phyloP scores from a whole-genome alignment of 257 asterid genomes.

The Knoxia roxburghii region DNA sequence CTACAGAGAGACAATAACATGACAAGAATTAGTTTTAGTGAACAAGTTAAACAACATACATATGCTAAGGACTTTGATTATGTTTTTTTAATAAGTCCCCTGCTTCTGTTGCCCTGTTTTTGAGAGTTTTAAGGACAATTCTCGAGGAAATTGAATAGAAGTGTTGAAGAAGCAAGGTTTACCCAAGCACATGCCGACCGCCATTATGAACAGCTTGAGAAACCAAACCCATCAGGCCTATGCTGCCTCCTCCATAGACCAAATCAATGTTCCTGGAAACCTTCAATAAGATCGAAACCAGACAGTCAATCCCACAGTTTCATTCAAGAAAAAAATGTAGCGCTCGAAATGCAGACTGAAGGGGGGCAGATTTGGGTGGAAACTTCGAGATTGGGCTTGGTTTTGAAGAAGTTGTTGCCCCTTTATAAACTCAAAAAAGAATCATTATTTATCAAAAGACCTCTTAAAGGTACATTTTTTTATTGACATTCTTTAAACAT shows the following conservation, averaged over 20 bases:
- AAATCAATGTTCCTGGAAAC: constrained; percentile 84
- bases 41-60: constrained; percentile 11
- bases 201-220: constrained; percentile 96
- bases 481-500: neutral
- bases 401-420: neutral
- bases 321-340: neutral
- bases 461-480: constrained; percentile 8
- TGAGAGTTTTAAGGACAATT: constrained; percentile 20
- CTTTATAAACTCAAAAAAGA: neutral
- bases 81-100: constrained; percentile 6
- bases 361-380: neutral
- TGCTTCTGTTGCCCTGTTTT: constrained; percentile 9
- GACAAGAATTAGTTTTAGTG: constrained; percentile 50
- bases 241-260: constrained; percentile 98
- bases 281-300: constrained; percentile 32
- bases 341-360: constrained; percentile 1
- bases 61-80: neutral
- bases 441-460: neutral
- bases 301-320: constrained; percentile 12
- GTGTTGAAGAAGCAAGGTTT: constrained; percentile 15
- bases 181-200: constrained; percentile 92
- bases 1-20: constrained; percentile 65
- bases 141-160: constrained; percentile 17
- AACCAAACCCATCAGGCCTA: constrained; percentile 91
- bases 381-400: constrained; percentile 2